These are phyloP conservation scores for Monascus purpureus DNA, from an alignment of 495 filamentous ascomycete genomes.

Conservation along the genomic window DNA sequence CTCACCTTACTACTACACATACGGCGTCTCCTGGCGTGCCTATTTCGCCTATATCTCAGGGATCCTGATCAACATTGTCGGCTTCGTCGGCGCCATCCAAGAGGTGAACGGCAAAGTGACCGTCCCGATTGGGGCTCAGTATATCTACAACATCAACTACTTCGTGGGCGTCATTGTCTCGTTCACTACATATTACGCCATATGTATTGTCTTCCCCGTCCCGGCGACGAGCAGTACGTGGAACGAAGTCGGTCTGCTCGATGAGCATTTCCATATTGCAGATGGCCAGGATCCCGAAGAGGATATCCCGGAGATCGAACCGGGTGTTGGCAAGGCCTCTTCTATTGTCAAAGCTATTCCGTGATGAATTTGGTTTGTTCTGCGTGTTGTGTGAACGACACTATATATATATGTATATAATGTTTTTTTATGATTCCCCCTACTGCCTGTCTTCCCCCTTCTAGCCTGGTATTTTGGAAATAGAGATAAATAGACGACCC, in stretches of 20 bases:
- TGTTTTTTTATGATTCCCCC: no score
- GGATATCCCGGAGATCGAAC: conserved; percentile 3
- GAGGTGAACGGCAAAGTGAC: conserved; percentile 28
- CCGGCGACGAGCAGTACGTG: conserved; percentile 61
- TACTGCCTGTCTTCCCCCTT: no score
- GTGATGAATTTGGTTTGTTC: no score
- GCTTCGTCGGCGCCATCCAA: conserved; percentile 66
- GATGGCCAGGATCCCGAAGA: conserved; percentile 27
- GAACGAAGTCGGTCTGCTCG: conserved; percentile 66
- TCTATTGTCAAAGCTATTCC: no score
- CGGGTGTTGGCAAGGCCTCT: background rate
- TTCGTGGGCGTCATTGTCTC: conserved; percentile 73
- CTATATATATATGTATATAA: no score
- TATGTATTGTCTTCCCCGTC: conserved; percentile 57
- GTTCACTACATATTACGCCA: conserved; percentile 45
- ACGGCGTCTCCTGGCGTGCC: conserved; percentile 68
- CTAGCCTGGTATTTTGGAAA: no score
- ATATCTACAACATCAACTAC: conserved; percentile 85
- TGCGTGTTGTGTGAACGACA: no score
- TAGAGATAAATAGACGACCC: no score
- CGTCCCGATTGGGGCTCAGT: conserved; percentile 64
- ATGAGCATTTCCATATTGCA: conserved; percentile 20
- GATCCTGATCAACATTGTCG: conserved; percentile 85
- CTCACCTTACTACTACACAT: conserved; percentile 59
- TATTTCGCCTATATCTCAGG: conserved; percentile 75